Evolutionary conservation across 345 rosid genomes (phyloP).

Genomic region (Gossypium thurberi): DNA sequence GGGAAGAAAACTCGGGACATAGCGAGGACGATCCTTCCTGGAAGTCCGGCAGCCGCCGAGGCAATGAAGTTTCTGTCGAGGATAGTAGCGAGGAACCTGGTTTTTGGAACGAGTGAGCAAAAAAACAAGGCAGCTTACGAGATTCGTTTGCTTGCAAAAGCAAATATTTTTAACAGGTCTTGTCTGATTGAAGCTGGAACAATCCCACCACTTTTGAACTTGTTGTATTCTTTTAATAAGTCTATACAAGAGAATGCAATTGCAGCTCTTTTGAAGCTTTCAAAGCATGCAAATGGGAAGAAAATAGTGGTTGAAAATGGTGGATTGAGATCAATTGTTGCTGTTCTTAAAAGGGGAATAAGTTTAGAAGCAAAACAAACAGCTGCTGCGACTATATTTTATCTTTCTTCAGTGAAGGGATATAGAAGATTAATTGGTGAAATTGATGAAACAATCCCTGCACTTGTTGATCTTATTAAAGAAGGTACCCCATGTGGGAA

Average conservation of each 20-base stretch:
- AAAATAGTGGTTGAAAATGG: constrained; percentile 42
- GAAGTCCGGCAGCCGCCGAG: constrained; percentile 46
- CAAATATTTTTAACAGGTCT: constrained; percentile 49
- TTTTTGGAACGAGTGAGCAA: constrained; percentile 46
- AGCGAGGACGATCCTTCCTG: constrained; percentile 38
- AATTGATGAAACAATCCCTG: constrained; percentile 43
- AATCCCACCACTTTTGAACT: constrained; percentile 43
- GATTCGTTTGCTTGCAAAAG: constrained; percentile 56
- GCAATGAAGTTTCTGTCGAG: constrained; percentile 40
- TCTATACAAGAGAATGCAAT: constrained; percentile 48
- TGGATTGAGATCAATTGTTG: constrained; percentile 42
- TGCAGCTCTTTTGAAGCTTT: constrained; percentile 63
- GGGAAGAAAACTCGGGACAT: constrained; percentile 32
- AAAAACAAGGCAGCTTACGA: constrained; percentile 59
- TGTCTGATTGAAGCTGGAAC: constrained; percentile 62
- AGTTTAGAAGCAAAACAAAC: constrained; percentile 53
- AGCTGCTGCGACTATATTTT: constrained; percentile 66
- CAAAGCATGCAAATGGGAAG: constrained; percentile 56
- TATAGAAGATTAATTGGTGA: constrained; percentile 55
- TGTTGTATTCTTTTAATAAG: constrained; percentile 27
- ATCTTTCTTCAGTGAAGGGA: constrained; percentile 56
- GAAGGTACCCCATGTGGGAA: constrained; percentile 50
- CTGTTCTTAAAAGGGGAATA: constrained; percentile 46
- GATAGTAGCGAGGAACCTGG: constrained; percentile 46
- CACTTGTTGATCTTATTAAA: constrained; percentile 45